A percentile compares a stretch with the other conserved stretches of the same genome.
These are phyloP conservation scores for Lepidium africanum DNA, from an alignment of 345 rosid species.

Conservation along the genomic window DNA sequence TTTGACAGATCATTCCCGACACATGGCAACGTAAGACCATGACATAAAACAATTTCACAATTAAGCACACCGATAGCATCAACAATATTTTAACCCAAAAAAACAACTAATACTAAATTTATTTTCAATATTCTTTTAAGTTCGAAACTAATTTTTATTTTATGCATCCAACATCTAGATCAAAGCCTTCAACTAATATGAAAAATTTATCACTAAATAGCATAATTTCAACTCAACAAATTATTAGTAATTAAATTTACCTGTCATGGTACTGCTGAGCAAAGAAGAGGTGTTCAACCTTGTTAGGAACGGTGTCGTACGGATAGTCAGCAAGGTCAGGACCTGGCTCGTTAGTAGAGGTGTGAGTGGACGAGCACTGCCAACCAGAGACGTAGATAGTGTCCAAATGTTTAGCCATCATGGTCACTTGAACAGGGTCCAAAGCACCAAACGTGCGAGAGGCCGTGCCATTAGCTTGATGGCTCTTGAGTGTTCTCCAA, in stretches of 20 bases:
- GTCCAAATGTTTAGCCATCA: constrained; percentile 96
- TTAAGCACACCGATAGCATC: background rate
- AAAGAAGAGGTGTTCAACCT: constrained; percentile 87
- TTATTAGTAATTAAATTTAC: background rate
- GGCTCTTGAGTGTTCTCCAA: constrained; percentile 83
- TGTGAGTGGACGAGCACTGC: constrained; percentile 99
- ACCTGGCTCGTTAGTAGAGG: constrained; percentile 85
- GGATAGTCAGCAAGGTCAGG: constrained; percentile 99
- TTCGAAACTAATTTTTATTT: background rate
- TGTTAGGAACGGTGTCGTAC: constrained; percentile 90
- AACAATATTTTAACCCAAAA: background rate
- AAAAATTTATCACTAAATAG: background rate
- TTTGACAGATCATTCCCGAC: constrained; percentile 12
- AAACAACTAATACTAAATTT: too few relatives aligned
- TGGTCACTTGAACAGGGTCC: constrained; percentile 90
- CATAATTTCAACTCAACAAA: background rate
- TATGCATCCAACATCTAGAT: background rate
- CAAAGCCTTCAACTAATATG: background rate
- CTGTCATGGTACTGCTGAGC: constrained; percentile 93
- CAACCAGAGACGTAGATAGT: constrained; percentile 91
- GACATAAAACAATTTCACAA: background rate
- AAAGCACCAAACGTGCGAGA: constrained; percentile 93
- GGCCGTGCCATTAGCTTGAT: constrained; percentile 82
- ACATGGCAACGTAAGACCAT: constrained; percentile 7
- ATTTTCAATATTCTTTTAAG: too few relatives aligned